Evolutionary conservation across 2,329 filamentous ascomycete species (phyloP).

Genomic region (Colletotrichum sojae): DNA sequence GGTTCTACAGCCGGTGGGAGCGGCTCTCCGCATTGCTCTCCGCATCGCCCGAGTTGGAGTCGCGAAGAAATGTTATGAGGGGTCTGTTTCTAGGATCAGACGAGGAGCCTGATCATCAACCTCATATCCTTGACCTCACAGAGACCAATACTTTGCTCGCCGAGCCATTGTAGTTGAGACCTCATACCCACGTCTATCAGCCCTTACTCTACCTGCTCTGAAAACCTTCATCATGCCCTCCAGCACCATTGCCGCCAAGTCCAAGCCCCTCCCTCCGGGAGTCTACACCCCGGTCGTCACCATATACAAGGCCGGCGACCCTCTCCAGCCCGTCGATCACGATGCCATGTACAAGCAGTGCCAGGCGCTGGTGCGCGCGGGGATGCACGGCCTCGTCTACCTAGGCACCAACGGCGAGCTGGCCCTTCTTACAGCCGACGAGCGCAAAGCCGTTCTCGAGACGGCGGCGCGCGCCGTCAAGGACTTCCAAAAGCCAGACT

Average conservation of each 20-base stretch:
- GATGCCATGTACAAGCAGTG: constrained; percentile 59
- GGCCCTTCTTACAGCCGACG: constrained; percentile 55
- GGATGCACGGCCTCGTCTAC: constrained; percentile 62
- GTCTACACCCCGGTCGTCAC: constrained; percentile 64
- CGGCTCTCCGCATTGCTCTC: constrained; percentile 11
- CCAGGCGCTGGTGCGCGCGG: constrained; percentile 57
- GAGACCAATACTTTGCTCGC: too few species aligned
- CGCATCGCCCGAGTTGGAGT: constrained; percentile 22
- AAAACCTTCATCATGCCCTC: constrained; percentile 44
- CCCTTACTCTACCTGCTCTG: background rate
- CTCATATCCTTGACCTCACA: too few species aligned
- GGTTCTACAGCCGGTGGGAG: background rate
- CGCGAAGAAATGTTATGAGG: constrained; percentile 9
- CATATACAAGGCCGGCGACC: constrained; percentile 56
- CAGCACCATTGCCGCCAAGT: constrained; percentile 52
- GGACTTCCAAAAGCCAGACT: constrained; percentile 51
- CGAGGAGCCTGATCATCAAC: too few species aligned
- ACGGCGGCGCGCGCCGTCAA: constrained; percentile 55
- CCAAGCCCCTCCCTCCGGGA: constrained; percentile 56
- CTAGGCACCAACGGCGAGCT: constrained; percentile 64
- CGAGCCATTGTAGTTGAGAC: too few species aligned
- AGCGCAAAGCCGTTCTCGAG: constrained; percentile 57
- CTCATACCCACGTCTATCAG: background rate
- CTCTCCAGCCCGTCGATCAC: constrained; percentile 58
- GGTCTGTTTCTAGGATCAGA: background rate